phyloP scores from a whole-genome alignment of 495 filamentous ascomycete species.

The Trichoderma virens region DNA sequence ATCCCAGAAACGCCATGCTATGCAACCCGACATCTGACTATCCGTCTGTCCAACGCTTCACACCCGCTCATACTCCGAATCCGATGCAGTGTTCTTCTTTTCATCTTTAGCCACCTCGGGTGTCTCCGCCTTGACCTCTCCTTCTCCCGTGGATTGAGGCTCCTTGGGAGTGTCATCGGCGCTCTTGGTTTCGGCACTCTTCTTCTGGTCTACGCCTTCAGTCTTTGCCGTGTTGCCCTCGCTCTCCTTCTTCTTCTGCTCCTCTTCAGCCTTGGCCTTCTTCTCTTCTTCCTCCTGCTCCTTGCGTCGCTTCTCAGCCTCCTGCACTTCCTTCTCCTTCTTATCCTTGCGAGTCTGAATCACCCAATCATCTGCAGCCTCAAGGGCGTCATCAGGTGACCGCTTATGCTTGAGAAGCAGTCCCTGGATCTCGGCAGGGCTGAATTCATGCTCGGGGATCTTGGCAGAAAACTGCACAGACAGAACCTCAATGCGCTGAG shows the following conservation, averaged over 20 bases:
- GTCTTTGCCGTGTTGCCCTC: constrained; percentile 23
- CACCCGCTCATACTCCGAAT: constrained; percentile 26
- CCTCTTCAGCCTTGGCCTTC: constrained; percentile 20
- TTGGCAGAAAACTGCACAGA: constrained; percentile 50
- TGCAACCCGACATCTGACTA: neutral
- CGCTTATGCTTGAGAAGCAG: constrained; percentile 63
- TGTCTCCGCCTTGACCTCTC: constrained; percentile 14
- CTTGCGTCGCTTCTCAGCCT: constrained; percentile 36
- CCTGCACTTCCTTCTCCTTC: constrained; percentile 44
- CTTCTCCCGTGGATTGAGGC: constrained; percentile 9
- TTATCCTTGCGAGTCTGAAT: constrained; percentile 49
- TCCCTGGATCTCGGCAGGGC: constrained; percentile 72
- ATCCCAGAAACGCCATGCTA: neutral
- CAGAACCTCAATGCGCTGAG: constrained; percentile 25
- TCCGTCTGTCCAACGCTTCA: neutral
- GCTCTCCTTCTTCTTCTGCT: constrained; percentile 21
- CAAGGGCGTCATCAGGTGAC: constrained; percentile 51
- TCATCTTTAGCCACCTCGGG: constrained; percentile 4
- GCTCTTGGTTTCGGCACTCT: constrained; percentile 15
- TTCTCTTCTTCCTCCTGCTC: constrained; percentile 28
- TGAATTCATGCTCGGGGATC: constrained; percentile 58
- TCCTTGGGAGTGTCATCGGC: constrained; percentile 12
- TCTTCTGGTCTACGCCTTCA: constrained; percentile 17
- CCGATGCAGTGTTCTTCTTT: constrained; percentile 12
- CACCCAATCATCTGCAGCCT: constrained; percentile 51